phyloP scores from a whole-genome alignment of 2,329 filamentous ascomycete genomes.

The Alternaria incomplexa region DNA sequence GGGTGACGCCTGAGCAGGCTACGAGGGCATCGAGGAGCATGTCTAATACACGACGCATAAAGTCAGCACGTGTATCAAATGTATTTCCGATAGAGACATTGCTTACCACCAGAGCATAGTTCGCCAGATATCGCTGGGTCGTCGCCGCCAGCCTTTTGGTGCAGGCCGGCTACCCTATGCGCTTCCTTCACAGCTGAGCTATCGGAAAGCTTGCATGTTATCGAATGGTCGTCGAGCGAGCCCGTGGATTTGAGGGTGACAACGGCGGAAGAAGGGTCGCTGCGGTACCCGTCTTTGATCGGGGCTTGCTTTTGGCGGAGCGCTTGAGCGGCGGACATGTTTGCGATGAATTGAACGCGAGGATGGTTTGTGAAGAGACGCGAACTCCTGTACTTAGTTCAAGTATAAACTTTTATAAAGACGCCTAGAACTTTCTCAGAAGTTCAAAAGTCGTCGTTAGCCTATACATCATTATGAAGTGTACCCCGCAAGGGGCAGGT shows the following conservation, averaged over 20 bases:
- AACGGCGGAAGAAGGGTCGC: constrained; percentile 52
- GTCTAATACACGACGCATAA: constrained; percentile 19
- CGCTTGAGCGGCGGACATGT: constrained; percentile 39
- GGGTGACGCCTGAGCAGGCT: constrained; percentile 58
- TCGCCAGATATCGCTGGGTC: constrained; percentile 54
- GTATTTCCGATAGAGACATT: background rate
- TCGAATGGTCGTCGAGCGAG: constrained; percentile 52
- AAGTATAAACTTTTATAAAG: background rate
- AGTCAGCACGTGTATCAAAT: background rate
- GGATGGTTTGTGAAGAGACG: background rate
- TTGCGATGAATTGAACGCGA: background rate
- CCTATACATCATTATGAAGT: constrained; percentile 1
- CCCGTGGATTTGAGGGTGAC: constrained; percentile 56
- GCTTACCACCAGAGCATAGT: constrained; percentile 52
- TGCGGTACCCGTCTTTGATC: constrained; percentile 55
- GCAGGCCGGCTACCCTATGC: constrained; percentile 54
- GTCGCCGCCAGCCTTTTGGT: constrained; percentile 56
- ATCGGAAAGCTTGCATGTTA: constrained; percentile 56
- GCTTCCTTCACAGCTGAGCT: constrained; percentile 50
- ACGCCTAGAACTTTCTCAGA: background rate
- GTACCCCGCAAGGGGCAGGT: constrained; percentile 27
- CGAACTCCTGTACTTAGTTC: background rate
- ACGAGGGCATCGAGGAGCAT: constrained; percentile 59
- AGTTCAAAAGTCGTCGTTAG: background rate
- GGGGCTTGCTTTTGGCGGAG: constrained; percentile 58